phyloP scores from a whole-genome alignment of 208 protist genomes.

The Leishmania braziliensis region DNA sequence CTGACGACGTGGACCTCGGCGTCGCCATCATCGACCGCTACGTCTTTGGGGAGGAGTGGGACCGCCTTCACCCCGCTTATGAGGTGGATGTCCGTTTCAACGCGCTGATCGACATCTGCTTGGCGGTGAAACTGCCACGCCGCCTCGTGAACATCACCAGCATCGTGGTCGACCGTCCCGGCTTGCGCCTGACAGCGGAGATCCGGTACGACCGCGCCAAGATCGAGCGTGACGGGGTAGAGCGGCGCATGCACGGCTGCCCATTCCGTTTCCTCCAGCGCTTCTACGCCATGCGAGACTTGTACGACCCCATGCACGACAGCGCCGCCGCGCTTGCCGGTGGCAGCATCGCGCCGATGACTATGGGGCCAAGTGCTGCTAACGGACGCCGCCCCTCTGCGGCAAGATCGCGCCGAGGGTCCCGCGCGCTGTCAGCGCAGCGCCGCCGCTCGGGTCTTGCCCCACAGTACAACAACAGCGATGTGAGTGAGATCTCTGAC shows the following conservation, averaged over 20 bases:
- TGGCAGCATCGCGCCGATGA: not conserved
- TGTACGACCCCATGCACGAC: conserved; percentile 38
- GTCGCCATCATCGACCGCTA: conserved; percentile 73
- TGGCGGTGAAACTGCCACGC: conserved; percentile 72
- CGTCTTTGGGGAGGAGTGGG: conserved; percentile 80
- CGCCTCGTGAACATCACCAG: conserved; percentile 61
- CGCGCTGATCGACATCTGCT: conserved; percentile 79
- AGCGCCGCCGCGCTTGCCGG: conserved; percentile 20
- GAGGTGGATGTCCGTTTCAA: conserved; percentile 70
- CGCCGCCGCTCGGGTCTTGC: conserved; percentile 11
- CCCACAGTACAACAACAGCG: conserved; percentile 11
- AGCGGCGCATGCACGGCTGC: conserved; percentile 68
- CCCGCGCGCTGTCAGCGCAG: conserved; percentile 9
- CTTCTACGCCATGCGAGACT: conserved; percentile 74
- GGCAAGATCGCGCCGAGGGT: conserved; percentile 9
- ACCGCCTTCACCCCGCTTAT: conserved; percentile 56
- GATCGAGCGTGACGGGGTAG: conserved; percentile 56
- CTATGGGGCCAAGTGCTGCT: not conserved
- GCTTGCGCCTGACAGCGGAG: conserved; percentile 79
- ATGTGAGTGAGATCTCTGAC: conserved; percentile 24
- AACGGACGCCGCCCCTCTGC: conserved; percentile 2
- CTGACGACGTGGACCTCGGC: conserved; percentile 51
- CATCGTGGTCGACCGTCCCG: conserved; percentile 65
- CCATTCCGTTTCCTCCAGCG: conserved; percentile 78
- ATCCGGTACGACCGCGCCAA: conserved; percentile 53